Conservation (phyloP, 805 yeast genomes). For the Suhomyces sp. region DNA sequence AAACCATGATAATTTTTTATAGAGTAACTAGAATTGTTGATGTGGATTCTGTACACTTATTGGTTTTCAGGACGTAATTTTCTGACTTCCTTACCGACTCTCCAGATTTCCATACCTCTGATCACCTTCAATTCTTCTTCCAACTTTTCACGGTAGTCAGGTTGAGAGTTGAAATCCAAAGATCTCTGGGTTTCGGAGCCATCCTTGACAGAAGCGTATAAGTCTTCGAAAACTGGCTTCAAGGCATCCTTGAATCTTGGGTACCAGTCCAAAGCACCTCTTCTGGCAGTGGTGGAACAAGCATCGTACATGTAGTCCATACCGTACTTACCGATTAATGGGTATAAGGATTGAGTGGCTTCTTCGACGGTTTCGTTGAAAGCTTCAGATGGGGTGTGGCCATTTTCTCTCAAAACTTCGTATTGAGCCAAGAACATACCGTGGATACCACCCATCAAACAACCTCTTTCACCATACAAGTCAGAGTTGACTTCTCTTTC, state of each 20-base stretch:
- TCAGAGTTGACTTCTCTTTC: slow-evolving; percentile 99
- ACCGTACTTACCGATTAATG: slow-evolving; percentile 98
- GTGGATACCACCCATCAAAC: slow-evolving; percentile 99
- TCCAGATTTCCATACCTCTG: slow-evolving; percentile 99
- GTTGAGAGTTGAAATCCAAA: slow-evolving; percentile 95
- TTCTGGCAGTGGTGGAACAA: slow-evolving; percentile 99
- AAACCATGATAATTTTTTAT: slow-evolving; percentile 4
- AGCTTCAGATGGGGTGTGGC: slow-evolving; percentile 99
- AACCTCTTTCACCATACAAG: slow-evolving; percentile 99
- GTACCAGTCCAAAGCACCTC: slow-evolving; percentile 99
- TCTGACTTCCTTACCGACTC: slow-evolving; percentile 99
- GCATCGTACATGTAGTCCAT: slow-evolving; percentile 99
- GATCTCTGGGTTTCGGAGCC: slow-evolving; percentile 98
- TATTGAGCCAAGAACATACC: slow-evolving; percentile 99
- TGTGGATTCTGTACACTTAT: slow-evolving; percentile 38
- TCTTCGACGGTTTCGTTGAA: slow-evolving; percentile 99
- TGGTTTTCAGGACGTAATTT: slow-evolving; percentile 99
- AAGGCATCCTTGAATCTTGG: slow-evolving; percentile 98
- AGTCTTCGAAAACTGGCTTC: slow-evolving; percentile 96
- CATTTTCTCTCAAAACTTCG: slow-evolving; percentile 99
- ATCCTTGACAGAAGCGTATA: slow-evolving; percentile 91
- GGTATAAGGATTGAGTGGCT: slow-evolving; percentile 99
- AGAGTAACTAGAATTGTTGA: no score
- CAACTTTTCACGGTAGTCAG: slow-evolving; percentile 95
- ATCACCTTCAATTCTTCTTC: slow-evolving; percentile 90